These are phyloP conservation scores for Tylopilus sp. DNA, from an alignment of 768 basidiomycete species.

Conservation along the genomic window DNA sequence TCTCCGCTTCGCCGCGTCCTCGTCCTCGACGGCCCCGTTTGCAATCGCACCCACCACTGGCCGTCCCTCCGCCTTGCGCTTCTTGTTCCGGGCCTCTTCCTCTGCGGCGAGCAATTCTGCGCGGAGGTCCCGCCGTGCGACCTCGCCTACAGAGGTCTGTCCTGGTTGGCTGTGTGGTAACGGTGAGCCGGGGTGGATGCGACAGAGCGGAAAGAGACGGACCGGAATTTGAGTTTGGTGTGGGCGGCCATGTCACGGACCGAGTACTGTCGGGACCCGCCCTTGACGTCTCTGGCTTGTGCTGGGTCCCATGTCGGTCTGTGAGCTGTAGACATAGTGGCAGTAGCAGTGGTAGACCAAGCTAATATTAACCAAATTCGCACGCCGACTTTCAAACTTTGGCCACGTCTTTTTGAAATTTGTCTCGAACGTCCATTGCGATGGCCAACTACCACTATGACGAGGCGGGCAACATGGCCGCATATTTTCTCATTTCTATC, in stretches of 20 bases:
- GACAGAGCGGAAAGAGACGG: constrained; percentile 12
- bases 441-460: constrained; percentile 85
- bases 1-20: constrained; percentile 72
- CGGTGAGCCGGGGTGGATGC: neutral
- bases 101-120: constrained; percentile 84
- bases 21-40: constrained; percentile 42
- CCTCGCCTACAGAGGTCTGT: constrained; percentile 78
- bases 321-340: constrained; percentile 81
- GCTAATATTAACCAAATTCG: constrained; percentile 4
- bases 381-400: constrained; percentile 6
- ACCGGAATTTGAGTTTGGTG: constrained; percentile 98
- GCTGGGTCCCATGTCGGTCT: constrained; percentile 98
- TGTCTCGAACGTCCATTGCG: neutral
- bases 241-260: constrained; percentile 92
- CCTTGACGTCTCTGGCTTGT: constrained; percentile 88
- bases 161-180: constrained; percentile 66
- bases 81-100: constrained; percentile 82
- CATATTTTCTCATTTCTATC: constrained; percentile 89
- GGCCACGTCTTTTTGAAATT: constrained; percentile 11
- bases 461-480: constrained; percentile 81
- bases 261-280: constrained; percentile 89
- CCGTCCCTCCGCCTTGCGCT: constrained; percentile 83
- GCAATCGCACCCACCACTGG: constrained; percentile 29
- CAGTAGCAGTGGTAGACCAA: neutral
- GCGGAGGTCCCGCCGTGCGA: constrained; percentile 74